Percentiles rank a stretch among this genome's conserved stretches.
Evolutionary conservation across 768 basidiomycete genomes (phyloP).

Genomic region (Boletus fagicola): DNA sequence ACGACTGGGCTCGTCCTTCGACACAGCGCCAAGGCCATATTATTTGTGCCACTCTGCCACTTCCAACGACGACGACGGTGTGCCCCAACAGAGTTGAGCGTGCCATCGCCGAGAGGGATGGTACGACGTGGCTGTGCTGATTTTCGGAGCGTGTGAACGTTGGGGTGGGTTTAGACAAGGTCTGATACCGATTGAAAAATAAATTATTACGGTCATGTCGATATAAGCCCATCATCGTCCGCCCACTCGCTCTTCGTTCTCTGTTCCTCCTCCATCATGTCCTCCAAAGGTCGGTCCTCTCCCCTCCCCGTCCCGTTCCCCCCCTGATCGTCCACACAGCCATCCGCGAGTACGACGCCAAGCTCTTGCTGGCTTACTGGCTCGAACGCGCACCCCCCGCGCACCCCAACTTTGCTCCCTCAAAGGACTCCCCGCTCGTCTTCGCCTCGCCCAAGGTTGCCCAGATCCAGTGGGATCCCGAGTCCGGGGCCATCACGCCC

Average conservation of each 20-base stretch:
- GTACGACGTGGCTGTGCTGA: conserved; percentile 30
- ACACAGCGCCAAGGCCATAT: not conserved
- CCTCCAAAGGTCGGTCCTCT: conserved; percentile 31
- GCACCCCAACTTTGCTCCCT: conserved; percentile 54
- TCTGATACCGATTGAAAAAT: conserved; percentile 21
- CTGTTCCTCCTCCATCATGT: conserved; percentile 27
- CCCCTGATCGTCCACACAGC: conserved; percentile 38
- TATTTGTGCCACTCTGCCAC: no score
- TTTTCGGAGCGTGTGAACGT: conserved; percentile 30
- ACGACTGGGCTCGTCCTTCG: not conserved
- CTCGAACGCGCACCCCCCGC: conserved; percentile 85
- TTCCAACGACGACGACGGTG: not conserved
- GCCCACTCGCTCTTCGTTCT: not conserved
- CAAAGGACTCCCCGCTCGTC: conserved; percentile 40
- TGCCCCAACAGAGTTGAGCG: not conserved
- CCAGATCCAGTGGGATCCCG: conserved; percentile 83
- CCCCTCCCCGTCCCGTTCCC: not conserved
- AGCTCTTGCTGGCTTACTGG: conserved; percentile 97
- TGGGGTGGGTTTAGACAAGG: conserved; percentile 27
- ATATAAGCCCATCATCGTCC: conserved; percentile 18
- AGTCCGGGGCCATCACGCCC: conserved; percentile 57
- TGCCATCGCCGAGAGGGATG: not conserved
- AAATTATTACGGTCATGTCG: conserved; percentile 15
- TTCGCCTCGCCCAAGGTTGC: conserved; percentile 78
- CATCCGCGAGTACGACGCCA: conserved; percentile 98